Conservation (phyloP, 2,329 filamentous ascomycete genomes). For the Ilyonectria mors-panacis region DNA sequence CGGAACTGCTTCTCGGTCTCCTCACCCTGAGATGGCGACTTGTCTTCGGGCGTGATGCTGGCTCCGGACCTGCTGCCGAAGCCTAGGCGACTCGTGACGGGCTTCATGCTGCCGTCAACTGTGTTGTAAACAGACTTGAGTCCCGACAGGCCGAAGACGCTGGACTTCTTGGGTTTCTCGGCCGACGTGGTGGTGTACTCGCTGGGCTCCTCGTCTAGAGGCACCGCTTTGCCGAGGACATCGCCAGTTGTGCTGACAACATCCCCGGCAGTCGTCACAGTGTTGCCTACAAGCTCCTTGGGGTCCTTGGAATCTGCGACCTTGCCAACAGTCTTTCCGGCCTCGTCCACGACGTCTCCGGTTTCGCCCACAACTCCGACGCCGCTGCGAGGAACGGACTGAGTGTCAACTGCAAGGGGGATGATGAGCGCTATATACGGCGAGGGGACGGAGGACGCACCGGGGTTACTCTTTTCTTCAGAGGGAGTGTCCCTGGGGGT, state of each 20-base stretch:
- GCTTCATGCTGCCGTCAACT: slow-evolving; percentile 47
- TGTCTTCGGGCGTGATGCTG: slow-evolving; percentile 20
- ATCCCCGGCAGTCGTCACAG: slow-evolving; percentile 55
- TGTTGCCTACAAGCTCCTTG: slow-evolving; percentile 59
- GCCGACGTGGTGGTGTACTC: slow-evolving; percentile 58
- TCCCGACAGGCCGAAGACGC: slow-evolving; percentile 46
- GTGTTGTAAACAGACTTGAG: slow-evolving; percentile 36
- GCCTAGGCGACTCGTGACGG: slow-evolving; percentile 42
- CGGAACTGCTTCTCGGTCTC: slow-evolving; percentile 36
- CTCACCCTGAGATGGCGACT: slow-evolving; percentile 25
- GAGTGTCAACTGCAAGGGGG: slow-evolving; percentile 48
- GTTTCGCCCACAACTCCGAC: slow-evolving; percentile 60
- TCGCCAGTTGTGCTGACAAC: slow-evolving; percentile 57
- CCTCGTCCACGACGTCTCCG: slow-evolving; percentile 62
- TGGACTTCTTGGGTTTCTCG: slow-evolving; percentile 51
- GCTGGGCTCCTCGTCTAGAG: slow-evolving; percentile 52
- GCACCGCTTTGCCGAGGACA: slow-evolving; percentile 58
- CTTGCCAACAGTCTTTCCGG: slow-evolving; percentile 60
- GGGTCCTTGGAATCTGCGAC: slow-evolving; percentile 58
- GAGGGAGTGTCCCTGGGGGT: slow-evolving; percentile 46
- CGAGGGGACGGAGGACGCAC: slow-evolving; percentile 47
- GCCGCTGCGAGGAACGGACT: slow-evolving; percentile 54
- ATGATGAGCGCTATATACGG: slow-evolving; percentile 46
- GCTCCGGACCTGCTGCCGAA: slow-evolving; percentile 37
- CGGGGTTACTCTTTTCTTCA: slow-evolving; percentile 49